Evolutionary conservation across 1,284 basidiomycete genomes (phyloP).

Genomic region (Melampsora larici-populina): DNA sequence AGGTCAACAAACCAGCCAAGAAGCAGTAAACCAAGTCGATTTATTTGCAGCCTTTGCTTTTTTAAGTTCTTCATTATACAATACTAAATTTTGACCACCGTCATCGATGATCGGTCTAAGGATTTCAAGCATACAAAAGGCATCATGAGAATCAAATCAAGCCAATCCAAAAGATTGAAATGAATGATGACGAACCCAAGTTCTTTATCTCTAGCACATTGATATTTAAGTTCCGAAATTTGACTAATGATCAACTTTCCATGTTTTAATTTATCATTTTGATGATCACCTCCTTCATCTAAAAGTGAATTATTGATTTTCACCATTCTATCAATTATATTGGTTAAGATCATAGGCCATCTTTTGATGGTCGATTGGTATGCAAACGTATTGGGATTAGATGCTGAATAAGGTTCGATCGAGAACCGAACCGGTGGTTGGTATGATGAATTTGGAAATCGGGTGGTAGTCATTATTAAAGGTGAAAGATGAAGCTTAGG

Average conservation of each 20-base stretch:
- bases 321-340: constrained; percentile 67
- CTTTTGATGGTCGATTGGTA: constrained; percentile 64
- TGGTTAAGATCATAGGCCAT: constrained; percentile 87
- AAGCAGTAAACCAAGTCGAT: constrained; percentile 82
- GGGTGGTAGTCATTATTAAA: constrained; percentile 35
- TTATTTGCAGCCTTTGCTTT: constrained; percentile 59
- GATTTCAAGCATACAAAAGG: neutral
- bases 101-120: constrained; percentile 68
- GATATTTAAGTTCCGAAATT: constrained; percentile 79
- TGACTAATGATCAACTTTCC: constrained; percentile 75
- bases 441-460: constrained; percentile 39
- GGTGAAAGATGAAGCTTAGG: constrained; percentile 4
- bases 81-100: constrained; percentile 64
- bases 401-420: constrained; percentile 29
- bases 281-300: constrained; percentile 49
- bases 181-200: constrained; percentile 59
- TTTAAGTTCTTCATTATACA: constrained; percentile 72
- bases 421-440: neutral
- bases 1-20: constrained; percentile 64
- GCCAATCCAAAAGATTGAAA: constrained; percentile 43
- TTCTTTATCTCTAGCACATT: constrained; percentile 75
- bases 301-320: constrained; percentile 53
- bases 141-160: neutral
- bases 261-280: constrained; percentile 58
- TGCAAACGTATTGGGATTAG: constrained; percentile 53